Conservation (phyloP, 2,329 filamentous ascomycete species). For the Arachnopeziza araneosa region DNA sequence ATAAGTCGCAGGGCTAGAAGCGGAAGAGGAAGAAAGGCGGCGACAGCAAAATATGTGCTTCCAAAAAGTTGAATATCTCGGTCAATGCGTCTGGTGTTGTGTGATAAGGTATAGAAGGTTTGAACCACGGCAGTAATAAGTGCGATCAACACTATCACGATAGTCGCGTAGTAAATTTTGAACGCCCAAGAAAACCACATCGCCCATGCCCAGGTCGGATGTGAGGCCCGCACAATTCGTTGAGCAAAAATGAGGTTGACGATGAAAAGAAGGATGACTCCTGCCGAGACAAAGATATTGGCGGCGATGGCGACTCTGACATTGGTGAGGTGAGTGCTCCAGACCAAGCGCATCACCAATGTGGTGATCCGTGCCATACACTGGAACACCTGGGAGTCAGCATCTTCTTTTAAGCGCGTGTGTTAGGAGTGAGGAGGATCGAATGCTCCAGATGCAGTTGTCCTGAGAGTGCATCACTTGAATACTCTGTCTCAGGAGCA, state of each 20-base stretch:
- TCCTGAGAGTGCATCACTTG: no score
- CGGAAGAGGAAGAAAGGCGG: slow-evolving; percentile 62
- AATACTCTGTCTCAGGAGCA: no score
- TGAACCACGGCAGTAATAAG: slow-evolving; percentile 61
- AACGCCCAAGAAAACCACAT: slow-evolving; percentile 46
- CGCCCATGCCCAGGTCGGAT: slow-evolving; percentile 67
- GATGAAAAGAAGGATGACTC: slow-evolving; percentile 66
- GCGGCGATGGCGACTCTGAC: slow-evolving; percentile 22
- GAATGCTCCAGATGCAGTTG: no score
- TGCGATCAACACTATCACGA: slow-evolving; percentile 57
- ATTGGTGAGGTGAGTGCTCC: slow-evolving; percentile 46
- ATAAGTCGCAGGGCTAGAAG: slow-evolving; percentile 42
- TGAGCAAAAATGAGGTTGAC: slow-evolving; percentile 74
- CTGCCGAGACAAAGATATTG: slow-evolving; percentile 22
- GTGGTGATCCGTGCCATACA: slow-evolving; percentile 35
- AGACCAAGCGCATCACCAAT: slow-evolving; percentile 44
- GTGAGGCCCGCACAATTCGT: slow-evolving; percentile 66
- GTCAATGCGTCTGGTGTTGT: slow-evolving; percentile 43
- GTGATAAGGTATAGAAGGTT: slow-evolving; percentile 59
- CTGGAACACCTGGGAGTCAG: no score
- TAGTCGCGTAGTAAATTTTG: slow-evolving; percentile 50
- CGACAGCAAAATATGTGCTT: slow-evolving; percentile 53
- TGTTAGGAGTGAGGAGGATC: no score
- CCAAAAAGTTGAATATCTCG: slow-evolving; percentile 60
- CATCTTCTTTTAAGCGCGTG: no score